Percentiles rank a stretch among this genome's conserved stretches.
These are phyloP conservation scores for Botrytis tulipae DNA, from an alignment of 2,329 filamentous ascomycete species.

Conservation along the genomic window DNA sequence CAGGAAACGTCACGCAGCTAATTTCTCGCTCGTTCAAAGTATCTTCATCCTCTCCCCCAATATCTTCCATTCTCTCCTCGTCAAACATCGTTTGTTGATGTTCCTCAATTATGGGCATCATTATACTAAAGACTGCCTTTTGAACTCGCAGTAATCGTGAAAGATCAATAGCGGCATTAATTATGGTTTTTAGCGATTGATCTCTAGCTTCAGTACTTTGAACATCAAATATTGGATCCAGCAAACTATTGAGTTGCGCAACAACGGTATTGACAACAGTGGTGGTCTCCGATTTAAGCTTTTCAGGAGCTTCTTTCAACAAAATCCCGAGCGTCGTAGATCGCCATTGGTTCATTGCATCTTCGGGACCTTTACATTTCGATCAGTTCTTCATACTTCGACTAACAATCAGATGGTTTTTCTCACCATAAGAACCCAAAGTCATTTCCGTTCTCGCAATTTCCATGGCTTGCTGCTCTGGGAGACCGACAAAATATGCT, in stretches of 20 bases:
- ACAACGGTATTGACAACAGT: constrained; percentile 46
- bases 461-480: constrained; percentile 51
- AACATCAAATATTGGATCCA: constrained; percentile 47
- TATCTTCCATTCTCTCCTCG: constrained; percentile 61
- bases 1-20: constrained; percentile 62
- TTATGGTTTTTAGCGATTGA: constrained; percentile 51
- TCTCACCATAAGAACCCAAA: constrained; percentile 32
- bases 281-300: constrained; percentile 48
- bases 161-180: constrained; percentile 54
- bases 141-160: constrained; percentile 57
- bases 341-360: constrained; percentile 64
- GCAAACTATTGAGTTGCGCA: constrained; percentile 48
- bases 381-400: constrained; percentile 1
- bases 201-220: constrained; percentile 45
- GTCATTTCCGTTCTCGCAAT: constrained; percentile 42
- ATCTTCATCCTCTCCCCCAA: constrained; percentile 60
- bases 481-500: constrained; percentile 62
- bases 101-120: constrained; percentile 52
- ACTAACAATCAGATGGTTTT: background rate
- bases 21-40: constrained; percentile 53
- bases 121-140: constrained; percentile 55
- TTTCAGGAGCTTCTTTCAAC: constrained; percentile 50
- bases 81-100: constrained; percentile 59
- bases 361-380: constrained; percentile 44
- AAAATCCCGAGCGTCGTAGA: constrained; percentile 61